Evolutionary conservation across 2,329 filamentous ascomycete species (phyloP), one percentile per base, ranked within the genome.

Genomic region (Exserohilum rostratum): DNA sequence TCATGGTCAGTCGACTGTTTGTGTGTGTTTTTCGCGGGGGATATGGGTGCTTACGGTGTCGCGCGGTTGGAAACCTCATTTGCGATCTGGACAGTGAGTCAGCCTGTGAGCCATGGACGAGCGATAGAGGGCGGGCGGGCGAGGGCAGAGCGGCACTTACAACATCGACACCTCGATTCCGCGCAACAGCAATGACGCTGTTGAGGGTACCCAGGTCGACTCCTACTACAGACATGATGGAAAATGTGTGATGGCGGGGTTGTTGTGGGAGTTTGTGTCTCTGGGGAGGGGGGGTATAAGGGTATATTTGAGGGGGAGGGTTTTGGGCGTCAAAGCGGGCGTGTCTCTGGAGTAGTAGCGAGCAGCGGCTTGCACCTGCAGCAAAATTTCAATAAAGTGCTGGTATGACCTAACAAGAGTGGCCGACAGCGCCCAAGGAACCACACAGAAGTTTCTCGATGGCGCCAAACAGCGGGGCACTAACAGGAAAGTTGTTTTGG

Each of bases 61-160:
- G 91, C 88, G 80, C 95, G 89, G 85, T 99, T 98, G 67, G 95
- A 99, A 70, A 98, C 95, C 81, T 99, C 95, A 84, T 99, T 99
- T 82, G 91, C 90, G 77, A 99, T 96, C 92, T 96, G 72, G 69
- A 48, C 48, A 53, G 38, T 37, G 68, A 78, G 74, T 57, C 27
- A 48, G 46, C 11, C 20, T 29, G 66, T 61, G 54, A 25, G 15
- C 2, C 18, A 9, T 3, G n/a, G 34, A 25, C 12, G 27, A 22
- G 45, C 12, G 22, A 39, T 29, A n/a, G 4, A 31, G 18, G 30
- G 31, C 15, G 11, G 44, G 18, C 11, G 18, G 17, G 31, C 20
- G 31, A 13, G 11, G 44, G 18, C 11, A 12, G 17, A 20, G 30
- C 18, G 18, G 22, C 75, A 95, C 92, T 76, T 85, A 96, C 92